Evolutionary conservation across 1,284 basidiomycete species (phyloP).

Genomic region (Afroboletus lepidellus): DNA sequence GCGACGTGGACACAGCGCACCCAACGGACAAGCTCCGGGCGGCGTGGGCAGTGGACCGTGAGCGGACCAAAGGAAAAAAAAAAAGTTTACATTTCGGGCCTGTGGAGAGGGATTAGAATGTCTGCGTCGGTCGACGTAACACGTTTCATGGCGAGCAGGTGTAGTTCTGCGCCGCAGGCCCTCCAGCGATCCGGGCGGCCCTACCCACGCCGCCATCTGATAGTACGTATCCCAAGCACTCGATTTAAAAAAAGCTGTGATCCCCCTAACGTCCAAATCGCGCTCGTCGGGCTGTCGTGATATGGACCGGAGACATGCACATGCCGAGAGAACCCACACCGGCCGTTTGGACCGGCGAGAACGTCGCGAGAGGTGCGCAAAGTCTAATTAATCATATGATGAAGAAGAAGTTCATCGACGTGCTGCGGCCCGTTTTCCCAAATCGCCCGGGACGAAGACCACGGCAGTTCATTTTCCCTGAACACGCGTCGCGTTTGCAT

Average conservation of each 20-base stretch:
- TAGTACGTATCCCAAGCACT: not conserved
- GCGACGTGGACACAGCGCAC: not conserved
- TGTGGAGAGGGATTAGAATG: not conserved
- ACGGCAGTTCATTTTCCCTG: not conserved
- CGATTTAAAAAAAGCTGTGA: not conserved
- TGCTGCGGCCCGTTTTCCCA: not conserved
- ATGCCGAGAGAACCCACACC: constrained; percentile 1
- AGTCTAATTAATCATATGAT: constrained; percentile 9
- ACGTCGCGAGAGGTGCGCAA: not conserved
- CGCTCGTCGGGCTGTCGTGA: not conserved
- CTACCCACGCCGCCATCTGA: constrained; percentile 6
- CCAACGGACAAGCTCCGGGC: constrained; percentile 14
- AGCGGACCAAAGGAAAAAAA: not conserved
- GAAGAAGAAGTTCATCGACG: not conserved
- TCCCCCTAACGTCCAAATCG: not conserved
- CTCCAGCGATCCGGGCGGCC: not conserved
- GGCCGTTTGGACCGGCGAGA: not conserved
- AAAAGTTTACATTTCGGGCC: not conserved
- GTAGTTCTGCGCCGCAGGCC: constrained; percentile 5
- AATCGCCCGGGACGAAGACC: not conserved
- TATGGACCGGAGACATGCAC: too few species aligned
- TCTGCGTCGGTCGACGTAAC: constrained; percentile 19
- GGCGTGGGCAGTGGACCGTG: not conserved
- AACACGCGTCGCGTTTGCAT: not conserved
- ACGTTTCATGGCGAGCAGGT: constrained; percentile 19